Conservation (phyloP, 352 stramenopile genomes). For the Phytopythium chamaehyphon region DNA sequence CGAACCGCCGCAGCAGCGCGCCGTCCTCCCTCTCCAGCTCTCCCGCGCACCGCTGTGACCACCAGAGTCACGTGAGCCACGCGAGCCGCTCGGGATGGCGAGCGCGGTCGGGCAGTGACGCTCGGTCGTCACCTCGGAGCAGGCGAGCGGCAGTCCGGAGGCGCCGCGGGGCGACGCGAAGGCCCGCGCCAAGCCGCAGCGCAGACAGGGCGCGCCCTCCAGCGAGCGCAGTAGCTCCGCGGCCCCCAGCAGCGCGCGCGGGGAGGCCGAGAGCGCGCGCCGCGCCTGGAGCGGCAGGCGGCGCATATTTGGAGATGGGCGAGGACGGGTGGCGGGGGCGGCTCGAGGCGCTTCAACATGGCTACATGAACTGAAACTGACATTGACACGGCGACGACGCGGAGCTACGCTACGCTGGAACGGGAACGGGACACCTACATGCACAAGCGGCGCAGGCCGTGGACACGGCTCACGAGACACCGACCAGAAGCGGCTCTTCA, state of each 20-base stretch:
- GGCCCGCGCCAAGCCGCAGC: constrained; percentile 25
- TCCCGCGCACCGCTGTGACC: constrained; percentile 24
- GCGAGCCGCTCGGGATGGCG: too few species aligned
- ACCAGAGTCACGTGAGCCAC: too few species aligned
- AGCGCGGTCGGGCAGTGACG: neutral
- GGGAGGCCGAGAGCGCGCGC: neutral
- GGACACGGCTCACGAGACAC: too few species aligned
- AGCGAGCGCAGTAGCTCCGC: constrained; percentile 30
- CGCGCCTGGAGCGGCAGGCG: too few species aligned
- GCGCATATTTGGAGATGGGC: too few species aligned
- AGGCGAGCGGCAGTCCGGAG: constrained; percentile 40
- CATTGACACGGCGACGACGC: too few species aligned
- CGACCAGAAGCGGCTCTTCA: neutral
- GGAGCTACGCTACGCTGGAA: too few species aligned
- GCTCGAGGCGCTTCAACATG: neutral
- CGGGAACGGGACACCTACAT: too few species aligned
- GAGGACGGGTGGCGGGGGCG: too few species aligned
- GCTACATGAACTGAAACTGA: too few species aligned
- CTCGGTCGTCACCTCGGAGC: constrained; percentile 24
- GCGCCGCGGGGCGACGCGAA: constrained; percentile 14
- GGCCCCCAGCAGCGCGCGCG: constrained; percentile 4
- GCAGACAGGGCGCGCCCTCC: constrained; percentile 41
- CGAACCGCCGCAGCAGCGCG: constrained; percentile 34
- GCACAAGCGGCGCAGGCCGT: too few species aligned
- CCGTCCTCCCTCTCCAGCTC: constrained; percentile 15